Base-by-base conservation (phyloP, 1,284 basidiomycete genomes). In the Marasmius oreades region DNA sequence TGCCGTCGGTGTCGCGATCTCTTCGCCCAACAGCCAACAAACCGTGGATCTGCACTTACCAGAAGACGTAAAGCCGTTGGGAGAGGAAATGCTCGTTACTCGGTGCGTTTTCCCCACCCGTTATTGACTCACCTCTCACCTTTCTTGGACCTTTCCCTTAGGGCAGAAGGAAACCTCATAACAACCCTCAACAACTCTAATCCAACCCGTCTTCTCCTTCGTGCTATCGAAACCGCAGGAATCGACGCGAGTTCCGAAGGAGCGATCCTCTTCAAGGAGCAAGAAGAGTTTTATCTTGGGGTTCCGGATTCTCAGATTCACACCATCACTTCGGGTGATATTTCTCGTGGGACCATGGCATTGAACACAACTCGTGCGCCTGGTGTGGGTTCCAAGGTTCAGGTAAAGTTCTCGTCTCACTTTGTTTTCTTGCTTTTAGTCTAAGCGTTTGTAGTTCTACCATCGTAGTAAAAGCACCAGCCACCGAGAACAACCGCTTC, bases 101-200 rank as follows among this genome's bases (percentile, higher is more conserved):
- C 72, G 76, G 87, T 84, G 63, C 48, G 68, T 64, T 1, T 1
- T 33, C 33, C 31, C 12, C n/a, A 16, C 16, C 16, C 45, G 58
- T 56, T 48, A 33, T 1, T 14, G 6, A 42, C 16, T 2, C n/a
- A 11, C 39, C 2, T 20, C 36, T 54, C 24, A 28, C 18, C n/a
- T n/a, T 51, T 45, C 26, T 24, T 53, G 55, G 34, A 51, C 16
- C 53, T 51, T 28, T 26, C 3, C 52, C n/a, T 22, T 58, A 92
- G 90, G 28, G 79, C 85, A 1, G 86, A 90, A 68, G 92, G 92
- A 0, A 95, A 95, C 65, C 78, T 95, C 61, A 76, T 95, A 20
- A 79, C 89, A 43, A 70, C 76, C 2, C 70, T 93, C 2, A 75
- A 89, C 62, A 68, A 74, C 52, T 65, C 71, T 10, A 95, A 93